Evolutionary conservation across 495 filamentous ascomycete species (phyloP), one percentile per base, ranked within the genome.

Genomic region (Trichoderma parareesei): DNA sequence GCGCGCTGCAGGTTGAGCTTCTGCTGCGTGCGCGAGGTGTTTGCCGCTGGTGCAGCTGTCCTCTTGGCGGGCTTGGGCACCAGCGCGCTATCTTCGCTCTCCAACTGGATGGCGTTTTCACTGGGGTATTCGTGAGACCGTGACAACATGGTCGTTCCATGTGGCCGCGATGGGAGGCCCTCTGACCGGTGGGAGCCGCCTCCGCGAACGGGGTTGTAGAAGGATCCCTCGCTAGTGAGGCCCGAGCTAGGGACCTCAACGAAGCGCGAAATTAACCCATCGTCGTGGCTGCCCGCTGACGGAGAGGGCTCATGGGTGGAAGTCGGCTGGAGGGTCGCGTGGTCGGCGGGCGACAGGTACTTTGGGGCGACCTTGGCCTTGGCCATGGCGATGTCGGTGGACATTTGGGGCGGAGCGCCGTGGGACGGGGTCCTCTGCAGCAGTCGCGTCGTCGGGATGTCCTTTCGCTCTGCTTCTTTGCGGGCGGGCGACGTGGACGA

Each of bases 1-100:
- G 85, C 87, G 33, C 87, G 79, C 71, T 90, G 86, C 1, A 90
- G 82, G 76, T 87, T 84, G 13, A 90, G 75, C 65, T 90, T 90
- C 69, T 90, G 87, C 71, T 90, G 87, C 5, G 85, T 89, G 27
- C 87, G 78, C 64, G 83, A 87, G 65, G 82, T 78, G 38, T 84
- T 82, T 1, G 79, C 75, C 5, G 79, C 79, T 59, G 73, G 68
- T 37, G 74, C 68, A 18, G 67, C 66, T 27, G 70, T 65, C 42
- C 69, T 73, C 66, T 60, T 69, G 16, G 73, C 41, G 11, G 69
- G 73, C 33, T 74, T 70, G 3, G 76, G 75, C 20, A 70, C 72
- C 9, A 79, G 65, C 27, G 73, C 70, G 60, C 74, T 76, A 16
- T 76, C 73, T 14, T 78, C 77, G 49, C 76, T 75, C 11, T 75